Evolutionary conservation across 352 stramenopile genomes (phyloP).

Genomic region (Globisporangium emineosum): DNA sequence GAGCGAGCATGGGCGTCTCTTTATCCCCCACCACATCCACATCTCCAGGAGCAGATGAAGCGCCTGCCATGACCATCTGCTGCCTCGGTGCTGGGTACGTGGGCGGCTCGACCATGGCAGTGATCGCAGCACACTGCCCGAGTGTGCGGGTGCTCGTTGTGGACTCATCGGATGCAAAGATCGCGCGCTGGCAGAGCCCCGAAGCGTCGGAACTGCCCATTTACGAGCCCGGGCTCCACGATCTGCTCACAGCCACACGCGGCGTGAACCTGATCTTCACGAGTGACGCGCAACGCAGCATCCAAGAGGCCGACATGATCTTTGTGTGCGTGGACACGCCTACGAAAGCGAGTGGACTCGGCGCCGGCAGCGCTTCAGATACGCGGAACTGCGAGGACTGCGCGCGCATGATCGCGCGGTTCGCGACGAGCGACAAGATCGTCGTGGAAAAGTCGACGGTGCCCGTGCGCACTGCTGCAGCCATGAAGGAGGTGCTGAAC

Average conservation of each 20-base stretch:
- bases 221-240: constrained; percentile 98
- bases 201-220: constrained; percentile 92
- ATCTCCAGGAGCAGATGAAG: constrained; percentile 34
- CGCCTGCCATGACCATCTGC: constrained; percentile 79
- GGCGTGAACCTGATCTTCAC: constrained; percentile 99
- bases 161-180: constrained; percentile 94
- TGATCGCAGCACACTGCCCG: constrained; percentile 97
- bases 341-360: constrained; percentile 97
- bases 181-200: constrained; percentile 96
- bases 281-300: constrained; percentile 96
- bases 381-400: constrained; percentile 99
- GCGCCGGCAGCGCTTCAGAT: constrained; percentile 96
- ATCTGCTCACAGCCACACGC: constrained; percentile 89
- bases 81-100: constrained; percentile 99
- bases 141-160: constrained; percentile 98
- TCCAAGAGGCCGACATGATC: constrained; percentile 97
- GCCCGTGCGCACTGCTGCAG: constrained; percentile 97
- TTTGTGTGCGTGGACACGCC: constrained; percentile 99
- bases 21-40: background rate
- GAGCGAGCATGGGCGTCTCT: background rate
- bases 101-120: constrained; percentile 98
- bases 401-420: constrained; percentile 96
- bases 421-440: constrained; percentile 95
- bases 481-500: constrained; percentile 94
- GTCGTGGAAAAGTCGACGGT: constrained; percentile 99